Evolutionary conservation across 129 eudicot species (phyloP), one percentile per base, ranked within the genome.

Genomic region (Escallonia rubra): DNA sequence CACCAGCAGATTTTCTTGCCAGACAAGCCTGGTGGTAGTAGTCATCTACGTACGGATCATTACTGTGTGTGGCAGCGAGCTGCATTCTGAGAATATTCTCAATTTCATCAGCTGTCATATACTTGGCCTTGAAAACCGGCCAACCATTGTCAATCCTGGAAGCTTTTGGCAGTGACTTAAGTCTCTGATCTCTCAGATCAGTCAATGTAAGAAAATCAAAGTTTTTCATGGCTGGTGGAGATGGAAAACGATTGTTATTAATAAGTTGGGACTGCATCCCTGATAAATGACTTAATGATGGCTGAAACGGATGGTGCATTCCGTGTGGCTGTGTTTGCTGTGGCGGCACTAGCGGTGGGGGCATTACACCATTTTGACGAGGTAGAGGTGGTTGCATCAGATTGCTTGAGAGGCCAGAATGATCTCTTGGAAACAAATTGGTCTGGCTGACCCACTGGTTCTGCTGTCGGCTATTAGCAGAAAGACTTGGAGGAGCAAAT

Each of bases 31-130:
- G 99, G 67, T 94, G 87, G 62, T 89, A 94, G 73, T 85, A 94
- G 70, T 94, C 99, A 12, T 94, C 99, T 12, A 87, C 87, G 42
- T 94, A 94, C 12, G 99, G 99, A 58, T 94, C 96, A 52, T 83
- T 82, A 78, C 96, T 87, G 63, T 89, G 97, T 10, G 99, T 94
- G 44, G 99, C 99, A 49, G 90, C 89, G 44, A 83, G 90, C 78
- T 94, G 99, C 88, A 85, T 76, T 70, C 99, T 81, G 43, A 89
- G 65, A 57, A 94, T 94, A 63, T 81, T 82, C 69, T 94, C 99
- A 39, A 94, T 82, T 74, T 94, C 99, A 46, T 82, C 89, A 46
- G 94, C 48, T 40, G 90, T 44, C 99, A 94, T 94, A 76, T 90
- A 90, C 69, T 90, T 94, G 45, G 93, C 76, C 64, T 76, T 87